Percentiles rank a stretch among this genome's conserved stretches.
Conservation (phyloP, 2,329 filamentous ascomycete genomes). For the Rutstroemia sp. region DNA sequence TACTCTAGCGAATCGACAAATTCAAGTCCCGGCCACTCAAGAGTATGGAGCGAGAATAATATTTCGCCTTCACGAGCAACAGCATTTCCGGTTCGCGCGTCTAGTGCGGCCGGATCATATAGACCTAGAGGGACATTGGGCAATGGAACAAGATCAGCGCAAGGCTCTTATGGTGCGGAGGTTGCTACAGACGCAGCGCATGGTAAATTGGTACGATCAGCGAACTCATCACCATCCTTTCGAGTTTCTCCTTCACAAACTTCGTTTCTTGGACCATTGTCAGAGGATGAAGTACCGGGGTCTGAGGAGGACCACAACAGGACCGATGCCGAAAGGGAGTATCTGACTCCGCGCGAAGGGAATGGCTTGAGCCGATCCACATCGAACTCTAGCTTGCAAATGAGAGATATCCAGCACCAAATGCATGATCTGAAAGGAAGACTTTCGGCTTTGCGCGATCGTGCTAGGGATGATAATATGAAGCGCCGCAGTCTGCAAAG, state of each 20-base stretch:
- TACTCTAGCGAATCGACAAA: conserved; percentile 20
- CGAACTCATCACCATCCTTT: conserved; percentile 15
- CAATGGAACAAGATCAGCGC: background rate
- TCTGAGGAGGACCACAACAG: conserved; percentile 21
- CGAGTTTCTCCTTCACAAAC: conserved; percentile 19
- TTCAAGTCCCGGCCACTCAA: conserved; percentile 43
- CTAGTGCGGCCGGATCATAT: conserved; percentile 54
- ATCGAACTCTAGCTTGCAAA: conserved; percentile 33
- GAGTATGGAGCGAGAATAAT: conserved; percentile 55
- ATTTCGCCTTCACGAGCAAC: conserved; percentile 37
- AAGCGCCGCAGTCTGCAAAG: conserved; percentile 55
- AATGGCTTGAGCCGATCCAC: conserved; percentile 25
- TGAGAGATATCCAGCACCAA: conserved; percentile 55
- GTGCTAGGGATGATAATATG: conserved; percentile 56
- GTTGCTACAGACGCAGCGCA: conserved; percentile 11
- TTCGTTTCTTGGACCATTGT: conserved; percentile 42
- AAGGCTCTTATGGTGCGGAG: conserved; percentile 9
- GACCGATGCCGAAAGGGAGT: conserved; percentile 20
- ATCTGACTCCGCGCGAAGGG: conserved; percentile 15
- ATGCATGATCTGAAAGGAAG: conserved; percentile 62
- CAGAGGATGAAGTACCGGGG: conserved; percentile 41
- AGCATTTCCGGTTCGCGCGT: conserved; percentile 47
- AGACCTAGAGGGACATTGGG: conserved; percentile 24
- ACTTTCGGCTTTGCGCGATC: conserved; percentile 58
- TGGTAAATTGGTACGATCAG: conserved; percentile 8